Evolutionary conservation across 73 alveolate genomes (phyloP).

Genomic region (Paramecium sexaurelia): DNA sequence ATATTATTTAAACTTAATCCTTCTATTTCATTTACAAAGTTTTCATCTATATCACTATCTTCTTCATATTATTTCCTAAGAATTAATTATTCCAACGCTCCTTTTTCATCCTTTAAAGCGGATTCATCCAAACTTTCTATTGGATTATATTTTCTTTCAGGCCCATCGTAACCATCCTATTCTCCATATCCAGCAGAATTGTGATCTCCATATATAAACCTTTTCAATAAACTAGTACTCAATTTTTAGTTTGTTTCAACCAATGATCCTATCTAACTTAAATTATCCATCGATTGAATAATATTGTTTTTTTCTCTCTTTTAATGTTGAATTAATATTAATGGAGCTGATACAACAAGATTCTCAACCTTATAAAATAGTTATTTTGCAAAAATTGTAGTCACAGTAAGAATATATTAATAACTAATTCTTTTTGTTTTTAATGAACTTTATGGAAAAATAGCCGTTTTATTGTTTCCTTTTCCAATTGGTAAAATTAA

Average conservation of each 20-base stretch:
- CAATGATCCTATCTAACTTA: not conserved
- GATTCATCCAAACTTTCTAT: constrained; percentile 9
- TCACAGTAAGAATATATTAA: not conserved
- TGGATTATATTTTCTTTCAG: constrained; percentile 12
- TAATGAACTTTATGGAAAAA: not conserved
- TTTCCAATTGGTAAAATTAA: not conserved
- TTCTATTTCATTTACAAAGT: not conserved
- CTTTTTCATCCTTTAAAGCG: not conserved
- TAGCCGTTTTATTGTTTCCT: not conserved
- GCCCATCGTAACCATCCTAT: constrained; percentile 42
- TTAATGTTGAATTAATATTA: not conserved
- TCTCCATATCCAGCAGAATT: constrained; percentile 16
- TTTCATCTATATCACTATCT: constrained; percentile 5
- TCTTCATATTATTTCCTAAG: not conserved
- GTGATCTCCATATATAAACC: not conserved
- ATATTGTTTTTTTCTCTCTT: not conserved
- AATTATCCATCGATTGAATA: not conserved
- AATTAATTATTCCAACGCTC: not conserved
- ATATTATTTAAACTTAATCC: not conserved
- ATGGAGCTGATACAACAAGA: not conserved
- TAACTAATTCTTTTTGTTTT: not conserved
- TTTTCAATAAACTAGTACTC: not conserved
- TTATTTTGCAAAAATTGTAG: not conserved
- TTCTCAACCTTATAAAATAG: not conserved
- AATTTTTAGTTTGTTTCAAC: not conserved